Evolutionary conservation across 2,329 filamentous ascomycete species (phyloP), one percentile per base, ranked within the genome.

Genomic region (Sarocladium strictum): DNA sequence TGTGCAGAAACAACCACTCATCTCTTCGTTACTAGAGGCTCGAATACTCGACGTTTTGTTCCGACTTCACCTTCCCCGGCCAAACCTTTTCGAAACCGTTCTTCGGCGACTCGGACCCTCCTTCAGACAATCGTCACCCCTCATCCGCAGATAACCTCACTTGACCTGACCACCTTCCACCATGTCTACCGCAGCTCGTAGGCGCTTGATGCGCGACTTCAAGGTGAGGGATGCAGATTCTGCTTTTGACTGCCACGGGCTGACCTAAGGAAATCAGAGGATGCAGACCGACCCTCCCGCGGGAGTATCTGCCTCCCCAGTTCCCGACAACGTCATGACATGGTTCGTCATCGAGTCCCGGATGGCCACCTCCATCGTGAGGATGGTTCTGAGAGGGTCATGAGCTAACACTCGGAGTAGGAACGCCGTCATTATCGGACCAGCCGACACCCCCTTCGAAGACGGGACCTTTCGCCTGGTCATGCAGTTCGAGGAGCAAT

Each of bases 241-340:
- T 52, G 33, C 35, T 53, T 56, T 40, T 38, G 15, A 29, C 41
- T 2, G 21, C 17, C 40, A 55, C 57, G 62, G 27, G 65, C 56
- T 40, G 38, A 24, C 35, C 26, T 32, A 24, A 5, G n/a, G 19
- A n/a, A 14, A 33, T 54, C 68, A 96, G 92, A 91, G 94, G 73
- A 99, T 99, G 93, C 94, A 99, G 76, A 97, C 93, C 45, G 94
- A 99, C 68, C 94, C 94, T 70, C 94, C 94, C 10, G 93, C 93
- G 53, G 94, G 94, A 56, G 93, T 99, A 53, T 97, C 93, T 60
- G 94, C 94, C 15, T 97, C 92, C 53, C 94, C 94, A 6, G 89
- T 97, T 47, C 90, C 93, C 58, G 91, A 96, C 67, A 96, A 96
- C 76, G 91, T 96, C 65, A 96, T 96, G 91, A 96, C 90, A 51